phyloP scores from a whole-genome alignment of 495 filamentous ascomycete genomes.

The Podospora bellae-mahoneyi region DNA sequence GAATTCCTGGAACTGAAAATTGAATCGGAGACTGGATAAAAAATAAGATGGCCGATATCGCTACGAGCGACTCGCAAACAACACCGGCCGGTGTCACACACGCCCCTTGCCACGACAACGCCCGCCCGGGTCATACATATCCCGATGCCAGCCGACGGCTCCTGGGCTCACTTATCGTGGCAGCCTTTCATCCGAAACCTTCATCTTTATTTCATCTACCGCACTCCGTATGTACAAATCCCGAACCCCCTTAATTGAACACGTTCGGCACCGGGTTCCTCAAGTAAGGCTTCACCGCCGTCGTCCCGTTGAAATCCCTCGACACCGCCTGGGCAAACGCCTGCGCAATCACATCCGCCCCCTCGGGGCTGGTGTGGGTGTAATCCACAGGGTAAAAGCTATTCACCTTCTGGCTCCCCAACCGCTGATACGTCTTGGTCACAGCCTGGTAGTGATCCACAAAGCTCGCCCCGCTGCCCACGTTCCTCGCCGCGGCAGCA shows the following conservation, averaged over 20 bases:
- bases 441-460: conserved; percentile 61
- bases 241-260: conserved; percentile 13
- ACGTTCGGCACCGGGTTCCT: conserved; percentile 23
- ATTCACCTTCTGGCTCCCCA: conserved; percentile 49
- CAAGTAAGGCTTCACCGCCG: conserved; percentile 28
- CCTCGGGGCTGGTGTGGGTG: conserved; percentile 60
- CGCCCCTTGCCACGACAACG: background rate
- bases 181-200: background rate
- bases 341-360: conserved; percentile 56
- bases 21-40: background rate
- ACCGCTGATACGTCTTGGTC: conserved; percentile 47
- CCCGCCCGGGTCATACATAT: background rate
- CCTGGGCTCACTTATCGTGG: background rate
- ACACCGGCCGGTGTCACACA: background rate
- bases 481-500: conserved; percentile 46
- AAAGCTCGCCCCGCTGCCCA: conserved; percentile 44
- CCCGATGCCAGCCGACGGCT: background rate
- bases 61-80: background rate
- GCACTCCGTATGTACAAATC: background rate
- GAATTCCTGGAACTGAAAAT: too few species aligned
- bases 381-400: conserved; percentile 57
- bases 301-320: conserved; percentile 41
- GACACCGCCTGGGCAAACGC: conserved; percentile 61
- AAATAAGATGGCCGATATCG: background rate
- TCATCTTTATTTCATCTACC: background rate